Base-by-base conservation (phyloP, 306 rosid genomes). In the Vigna angularis region DNA sequence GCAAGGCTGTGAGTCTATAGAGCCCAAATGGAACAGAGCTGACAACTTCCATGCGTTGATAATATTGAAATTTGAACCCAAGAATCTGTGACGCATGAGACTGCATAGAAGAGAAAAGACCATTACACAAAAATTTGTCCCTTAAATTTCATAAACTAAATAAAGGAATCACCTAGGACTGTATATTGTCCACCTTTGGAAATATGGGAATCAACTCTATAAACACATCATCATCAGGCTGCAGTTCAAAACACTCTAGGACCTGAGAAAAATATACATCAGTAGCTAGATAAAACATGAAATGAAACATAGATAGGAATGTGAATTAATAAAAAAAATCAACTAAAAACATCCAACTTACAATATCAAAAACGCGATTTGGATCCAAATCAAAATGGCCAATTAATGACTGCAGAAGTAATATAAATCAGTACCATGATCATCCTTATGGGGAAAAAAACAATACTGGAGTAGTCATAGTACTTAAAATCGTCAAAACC, bases 311-410 rank as follows among this genome's bases (percentile, higher is more conserved):
- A 40, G 58, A 79, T 40, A 18, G 24, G 34, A 45, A 77, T 14
- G 40, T 12, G 12, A 50, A 66, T 6, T 49, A 12, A 52, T 15
- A 38, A 30, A 32, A 62, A 22, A 15, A 15, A 66, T n/a, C 7
- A 45, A 36, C 13, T 36, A n/a, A 77, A 57, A 22, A 28, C 45
- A 62, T 17, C 34, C 53, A 74, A 87, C 98, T 87, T 89, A 95
- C 98, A 50, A 95, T 92, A 89, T 92, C 98, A 81, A 95, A 95
- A 26, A 93, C 98, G 34, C 97, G 98, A 84, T 95, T 95, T 76
- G 98, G 98, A 70, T 95, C 98, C 88, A 95, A 83, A 87, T 95
- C 98, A 74, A 95, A 95, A 84, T 95, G 98, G 82, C 98, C 98
- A 82, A 95, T 95, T 76, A 95, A 83, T 32, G 98, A 95, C 98